Evolutionary conservation across 768 basidiomycete genomes (phyloP).

Genomic region (Favolaschia claudopus): DNA sequence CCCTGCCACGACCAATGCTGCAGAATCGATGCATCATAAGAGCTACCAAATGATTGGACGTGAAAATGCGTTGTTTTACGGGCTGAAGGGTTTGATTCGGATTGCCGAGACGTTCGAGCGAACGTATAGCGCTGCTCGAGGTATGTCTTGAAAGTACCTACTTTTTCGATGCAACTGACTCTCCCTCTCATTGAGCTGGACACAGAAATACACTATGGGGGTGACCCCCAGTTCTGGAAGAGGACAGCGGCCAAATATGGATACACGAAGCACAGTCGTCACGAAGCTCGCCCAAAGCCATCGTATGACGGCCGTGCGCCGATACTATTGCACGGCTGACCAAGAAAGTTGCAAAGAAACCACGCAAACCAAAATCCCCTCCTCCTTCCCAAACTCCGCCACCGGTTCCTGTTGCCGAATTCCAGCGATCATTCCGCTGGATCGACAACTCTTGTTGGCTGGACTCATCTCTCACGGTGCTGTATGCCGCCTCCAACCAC

Average conservation of each 20-base stretch:
- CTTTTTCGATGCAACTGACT: background rate
- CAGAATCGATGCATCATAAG: too few species aligned
- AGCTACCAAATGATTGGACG: slow-evolving; percentile 13
- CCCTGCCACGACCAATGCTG: too few species aligned
- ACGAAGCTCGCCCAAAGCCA: background rate
- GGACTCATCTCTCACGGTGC: background rate
- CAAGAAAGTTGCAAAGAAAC: background rate
- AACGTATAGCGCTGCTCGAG: background rate
- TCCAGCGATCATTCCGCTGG: slow-evolving; percentile 4
- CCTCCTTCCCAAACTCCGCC: background rate
- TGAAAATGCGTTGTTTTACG: background rate
- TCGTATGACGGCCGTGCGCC: background rate
- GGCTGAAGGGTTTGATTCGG: background rate
- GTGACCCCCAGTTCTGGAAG: background rate
- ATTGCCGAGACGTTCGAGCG: background rate
- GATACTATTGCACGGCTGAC: background rate
- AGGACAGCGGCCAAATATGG: background rate
- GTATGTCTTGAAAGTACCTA: background rate
- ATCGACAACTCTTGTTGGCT: slow-evolving; percentile 2
- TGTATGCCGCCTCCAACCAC: background rate
- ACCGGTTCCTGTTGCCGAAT: background rate
- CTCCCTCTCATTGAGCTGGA: background rate
- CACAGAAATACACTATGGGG: background rate
- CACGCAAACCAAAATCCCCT: background rate
- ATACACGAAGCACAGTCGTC: background rate